Evolutionary conservation across 257 asterid genomes (phyloP).

Genomic region (Eucommia ulmoides): DNA sequence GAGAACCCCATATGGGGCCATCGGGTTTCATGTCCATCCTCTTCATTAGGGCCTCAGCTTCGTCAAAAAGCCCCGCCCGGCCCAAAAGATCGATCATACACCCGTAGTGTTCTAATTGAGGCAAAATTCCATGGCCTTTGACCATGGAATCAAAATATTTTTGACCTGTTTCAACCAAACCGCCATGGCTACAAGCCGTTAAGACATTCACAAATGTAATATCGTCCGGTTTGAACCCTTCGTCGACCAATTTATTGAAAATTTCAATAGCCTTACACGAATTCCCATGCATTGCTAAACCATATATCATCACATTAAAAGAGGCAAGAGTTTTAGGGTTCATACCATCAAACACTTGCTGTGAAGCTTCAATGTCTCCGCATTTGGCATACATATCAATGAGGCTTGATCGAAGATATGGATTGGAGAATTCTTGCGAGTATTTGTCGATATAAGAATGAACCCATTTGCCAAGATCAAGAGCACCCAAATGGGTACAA

Average conservation of each 20-base stretch:
- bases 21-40: conserved; percentile 18
- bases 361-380: conserved; percentile 14
- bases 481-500: conserved; percentile 21
- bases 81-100: conserved; percentile 25
- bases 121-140: conserved; percentile 4
- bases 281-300: conserved; percentile 21
- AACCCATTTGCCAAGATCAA: conserved; percentile 24
- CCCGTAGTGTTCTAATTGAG: conserved; percentile 23
- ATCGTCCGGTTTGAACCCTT: conserved; percentile 14
- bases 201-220: conserved; percentile 16
- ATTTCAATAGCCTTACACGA: conserved; percentile 15
- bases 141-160: conserved; percentile 14
- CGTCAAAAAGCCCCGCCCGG: conserved; percentile 19
- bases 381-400: conserved; percentile 21
- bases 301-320: conserved; percentile 24
- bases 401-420: conserved; percentile 16
- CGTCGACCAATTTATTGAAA: conserved; percentile 10
- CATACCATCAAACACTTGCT: conserved; percentile 17
- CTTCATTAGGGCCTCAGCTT: conserved; percentile 10
- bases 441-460: conserved; percentile 20
- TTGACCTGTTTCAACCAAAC: conserved; percentile 17
- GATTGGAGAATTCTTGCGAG: conserved; percentile 3
- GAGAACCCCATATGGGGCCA: conserved; percentile 24
- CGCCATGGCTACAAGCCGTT: conserved; percentile 23
- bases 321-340: conserved; percentile 15